A percentile compares a stretch with the other conserved stretches of the same genome.
phyloP scores from a whole-genome alignment of 192 early-diverging fungal species.

The Podila minutissima region DNA sequence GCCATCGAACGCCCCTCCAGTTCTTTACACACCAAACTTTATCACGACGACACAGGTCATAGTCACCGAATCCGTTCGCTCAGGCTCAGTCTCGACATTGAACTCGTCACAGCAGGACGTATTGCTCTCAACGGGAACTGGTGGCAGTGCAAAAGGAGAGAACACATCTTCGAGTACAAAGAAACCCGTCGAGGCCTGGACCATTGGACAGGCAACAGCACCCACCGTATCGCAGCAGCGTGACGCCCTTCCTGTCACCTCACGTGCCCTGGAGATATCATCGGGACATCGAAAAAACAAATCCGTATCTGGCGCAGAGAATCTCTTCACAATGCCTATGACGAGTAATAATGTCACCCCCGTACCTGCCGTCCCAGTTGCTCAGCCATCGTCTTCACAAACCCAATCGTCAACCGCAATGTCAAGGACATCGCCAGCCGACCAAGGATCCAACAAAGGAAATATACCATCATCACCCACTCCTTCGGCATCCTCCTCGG shows the following conservation, averaged over 20 bases:
- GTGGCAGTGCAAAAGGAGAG: neutral
- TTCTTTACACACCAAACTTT: neutral
- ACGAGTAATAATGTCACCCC: neutral
- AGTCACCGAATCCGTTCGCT: neutral
- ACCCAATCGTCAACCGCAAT: neutral
- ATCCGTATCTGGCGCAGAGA: neutral
- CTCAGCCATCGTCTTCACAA: neutral
- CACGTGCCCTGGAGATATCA: conserved; percentile 20
- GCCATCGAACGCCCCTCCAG: conserved; percentile 19
- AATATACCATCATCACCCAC: conserved; percentile 3
- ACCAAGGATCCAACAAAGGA: neutral
- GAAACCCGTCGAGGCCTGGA: conserved; percentile 39
- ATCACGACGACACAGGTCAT: conserved; percentile 18
- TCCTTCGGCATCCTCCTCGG: conserved; percentile 1
- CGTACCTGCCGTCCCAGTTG: neutral
- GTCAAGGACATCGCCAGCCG: neutral
- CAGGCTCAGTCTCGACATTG: neutral
- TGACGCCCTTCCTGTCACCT: conserved; percentile 36
- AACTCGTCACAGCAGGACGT: conserved; percentile 2
- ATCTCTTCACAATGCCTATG: neutral
- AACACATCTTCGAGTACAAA: neutral
- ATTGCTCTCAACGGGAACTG: neutral
- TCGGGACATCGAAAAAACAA: conserved; percentile 6
- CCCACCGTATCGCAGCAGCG: conserved; percentile 14
- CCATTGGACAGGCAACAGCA: conserved; percentile 22